These are phyloP conservation scores for Infundibulicybe gibba DNA, from an alignment of 768 basidiomycete genomes.

Conservation along the genomic window DNA sequence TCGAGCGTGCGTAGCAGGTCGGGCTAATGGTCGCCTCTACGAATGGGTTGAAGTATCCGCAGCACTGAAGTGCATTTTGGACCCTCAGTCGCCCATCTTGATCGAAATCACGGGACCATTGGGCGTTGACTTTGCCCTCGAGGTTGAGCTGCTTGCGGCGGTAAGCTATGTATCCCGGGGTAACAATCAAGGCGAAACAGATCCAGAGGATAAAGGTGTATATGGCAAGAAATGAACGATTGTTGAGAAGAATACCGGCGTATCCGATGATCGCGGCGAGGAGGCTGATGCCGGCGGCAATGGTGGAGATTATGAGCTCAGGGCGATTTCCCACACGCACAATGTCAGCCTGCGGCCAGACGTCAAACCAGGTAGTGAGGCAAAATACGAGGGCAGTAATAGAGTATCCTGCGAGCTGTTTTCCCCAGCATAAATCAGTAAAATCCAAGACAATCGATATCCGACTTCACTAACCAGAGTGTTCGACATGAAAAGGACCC, in stretches of 20 bases:
- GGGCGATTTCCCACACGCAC: slow-evolving; percentile 63
- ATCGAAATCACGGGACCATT: slow-evolving; percentile 65
- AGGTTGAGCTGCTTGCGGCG: slow-evolving; percentile 53
- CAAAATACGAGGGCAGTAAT: slow-evolving; percentile 57
- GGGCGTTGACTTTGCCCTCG: slow-evolving; percentile 73
- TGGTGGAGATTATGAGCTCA: slow-evolving; percentile 68
- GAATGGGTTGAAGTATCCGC: slow-evolving; percentile 79
- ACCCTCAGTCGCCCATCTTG: slow-evolving; percentile 56
- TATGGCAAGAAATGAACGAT: slow-evolving; percentile 75
- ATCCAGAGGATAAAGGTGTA: slow-evolving; percentile 80
- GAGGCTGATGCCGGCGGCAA: slow-evolving; percentile 56
- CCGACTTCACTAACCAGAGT: slow-evolving; percentile 28
- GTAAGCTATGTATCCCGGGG: slow-evolving; percentile 80
- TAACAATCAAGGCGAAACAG: slow-evolving; percentile 66
- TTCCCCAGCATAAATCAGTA: not conserved
- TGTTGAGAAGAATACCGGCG: slow-evolving; percentile 83
- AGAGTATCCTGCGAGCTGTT: slow-evolving; percentile 52
- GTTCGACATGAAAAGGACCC: slow-evolving; percentile 70
- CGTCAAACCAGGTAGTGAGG: slow-evolving; percentile 77
- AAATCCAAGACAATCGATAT: slow-evolving; percentile 1
- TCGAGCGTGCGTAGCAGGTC: slow-evolving; percentile 68
- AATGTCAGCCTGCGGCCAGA: slow-evolving; percentile 64
- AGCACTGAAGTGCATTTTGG: slow-evolving; percentile 73
- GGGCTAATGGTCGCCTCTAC: slow-evolving; percentile 73
- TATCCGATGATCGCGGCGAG: slow-evolving; percentile 73